Conservation (phyloP, 352 stramenopile species). For the Aphanomyces invadans region DNA sequence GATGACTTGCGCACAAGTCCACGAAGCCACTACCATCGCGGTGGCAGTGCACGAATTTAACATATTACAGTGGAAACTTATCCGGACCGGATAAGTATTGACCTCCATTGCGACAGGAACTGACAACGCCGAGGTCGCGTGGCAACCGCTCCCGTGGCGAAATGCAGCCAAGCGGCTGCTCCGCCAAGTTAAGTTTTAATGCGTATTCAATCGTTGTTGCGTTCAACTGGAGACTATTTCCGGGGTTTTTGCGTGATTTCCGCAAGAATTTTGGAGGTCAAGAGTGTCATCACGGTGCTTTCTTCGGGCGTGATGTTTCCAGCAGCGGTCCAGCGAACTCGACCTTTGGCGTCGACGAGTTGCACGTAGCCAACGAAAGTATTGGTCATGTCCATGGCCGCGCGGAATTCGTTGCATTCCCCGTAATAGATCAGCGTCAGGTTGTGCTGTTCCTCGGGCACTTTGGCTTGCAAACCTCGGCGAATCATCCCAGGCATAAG, state of each 20-base stretch:
- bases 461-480: constrained; percentile 48
- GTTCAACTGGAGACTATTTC: not conserved
- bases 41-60: not conserved
- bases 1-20: not conserved
- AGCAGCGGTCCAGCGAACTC: constrained; percentile 55
- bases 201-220: too few species aligned
- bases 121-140: too few species aligned
- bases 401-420: constrained; percentile 74
- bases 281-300: constrained; percentile 9
- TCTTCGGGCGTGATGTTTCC: constrained; percentile 23
- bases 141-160: not conserved
- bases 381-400: constrained; percentile 70
- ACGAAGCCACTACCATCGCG: not conserved
- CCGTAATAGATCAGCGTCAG: constrained; percentile 64
- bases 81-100: constrained; percentile 10
- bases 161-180: too few species aligned
- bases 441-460: constrained; percentile 37
- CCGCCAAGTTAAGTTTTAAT: too few species aligned
- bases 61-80: not conserved
- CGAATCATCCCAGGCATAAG: constrained; percentile 62
- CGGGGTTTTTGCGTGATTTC: constrained; percentile 23
- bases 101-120: too few species aligned
- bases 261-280: constrained; percentile 19
- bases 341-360: constrained; percentile 67
- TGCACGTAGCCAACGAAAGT: constrained; percentile 83